Percentiles rank a stretch among this genome's conserved stretches.
These are phyloP conservation scores for Orbilia javanica DNA, from an alignment of 2,329 filamentous ascomycete species.

Conservation along the genomic window DNA sequence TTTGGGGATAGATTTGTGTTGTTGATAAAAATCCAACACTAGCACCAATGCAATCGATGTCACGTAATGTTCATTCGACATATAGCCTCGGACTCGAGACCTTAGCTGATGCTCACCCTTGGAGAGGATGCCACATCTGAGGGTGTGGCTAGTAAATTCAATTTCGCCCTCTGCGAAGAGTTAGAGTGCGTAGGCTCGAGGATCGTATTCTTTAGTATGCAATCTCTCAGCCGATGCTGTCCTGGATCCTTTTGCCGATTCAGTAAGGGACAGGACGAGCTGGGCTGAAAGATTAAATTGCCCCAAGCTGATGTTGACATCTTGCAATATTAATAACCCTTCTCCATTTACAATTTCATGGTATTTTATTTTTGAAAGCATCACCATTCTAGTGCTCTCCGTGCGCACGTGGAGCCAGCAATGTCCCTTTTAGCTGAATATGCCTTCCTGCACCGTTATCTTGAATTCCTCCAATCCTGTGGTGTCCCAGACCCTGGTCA, in stretches of 20 bases:
- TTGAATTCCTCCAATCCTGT: slow-evolving; percentile 38
- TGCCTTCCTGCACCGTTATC: slow-evolving; percentile 26
- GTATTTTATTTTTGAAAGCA: too few relatives aligned
- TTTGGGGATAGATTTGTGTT: too few relatives aligned
- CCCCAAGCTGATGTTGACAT: too few relatives aligned
- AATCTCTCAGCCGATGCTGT: not conserved
- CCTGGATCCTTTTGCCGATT: slow-evolving; percentile 13
- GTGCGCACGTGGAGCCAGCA: too few relatives aligned
- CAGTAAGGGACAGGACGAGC: not conserved
- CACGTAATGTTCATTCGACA: too few relatives aligned
- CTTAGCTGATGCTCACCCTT: too few relatives aligned
- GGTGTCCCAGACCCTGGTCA: slow-evolving; percentile 27
- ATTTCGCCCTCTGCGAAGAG: not conserved
- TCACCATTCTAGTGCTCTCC: too few relatives aligned
- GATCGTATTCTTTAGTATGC: not conserved
- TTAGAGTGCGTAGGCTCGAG: not conserved
- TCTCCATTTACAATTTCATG: too few relatives aligned
- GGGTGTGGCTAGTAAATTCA: not conserved
- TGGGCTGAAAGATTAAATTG: not conserved
- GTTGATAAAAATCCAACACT: slow-evolving; percentile 10
- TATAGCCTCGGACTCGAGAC: not conserved
- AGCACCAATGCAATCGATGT: too few relatives aligned
- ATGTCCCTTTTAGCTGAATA: slow-evolving; percentile 21
- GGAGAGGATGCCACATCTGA: too few relatives aligned
- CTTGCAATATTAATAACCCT: too few relatives aligned